phyloP scores from a whole-genome alignment of 164 flowering plant species.

The Chloranthus sessilifolius region DNA sequence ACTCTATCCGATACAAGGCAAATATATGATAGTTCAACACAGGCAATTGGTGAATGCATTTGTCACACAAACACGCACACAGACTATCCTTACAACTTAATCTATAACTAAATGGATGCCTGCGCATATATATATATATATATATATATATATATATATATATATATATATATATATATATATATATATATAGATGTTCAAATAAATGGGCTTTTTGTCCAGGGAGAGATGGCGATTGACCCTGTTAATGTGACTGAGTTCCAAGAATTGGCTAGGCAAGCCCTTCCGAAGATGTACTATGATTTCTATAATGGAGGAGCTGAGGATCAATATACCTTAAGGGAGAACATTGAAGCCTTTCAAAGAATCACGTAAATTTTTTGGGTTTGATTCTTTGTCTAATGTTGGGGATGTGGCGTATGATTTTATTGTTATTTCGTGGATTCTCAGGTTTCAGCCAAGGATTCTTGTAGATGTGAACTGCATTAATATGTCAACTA shows the following conservation, averaged over 20 bases:
- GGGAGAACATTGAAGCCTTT: constrained; percentile 61
- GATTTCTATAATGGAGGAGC: constrained; percentile 74
- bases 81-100: too few relatives aligned
- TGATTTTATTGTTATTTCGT: background rate
- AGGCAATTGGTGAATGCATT: too few relatives aligned
- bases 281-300: constrained; percentile 78
- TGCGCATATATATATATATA: too few relatives aligned
- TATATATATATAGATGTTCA: too few relatives aligned
- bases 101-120: too few relatives aligned
- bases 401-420: background rate
- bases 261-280: constrained; percentile 58
- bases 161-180: too few relatives aligned
- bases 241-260: constrained; percentile 66
- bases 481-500: constrained; percentile 54
- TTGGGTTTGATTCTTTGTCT: background rate
- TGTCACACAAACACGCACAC: too few relatives aligned
- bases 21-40: too few relatives aligned
- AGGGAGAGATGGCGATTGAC: constrained; percentile 42
- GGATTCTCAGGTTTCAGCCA: constrained; percentile 56
- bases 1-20: too few relatives aligned
- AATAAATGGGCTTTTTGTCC: constrained; percentile 3
- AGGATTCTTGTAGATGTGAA: constrained; percentile 75
- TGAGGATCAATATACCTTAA: constrained; percentile 65
- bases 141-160: too few relatives aligned
- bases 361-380: constrained; percentile 51